Percentiles rank a stretch among this genome's conserved stretches.
Evolutionary conservation across 2,329 filamentous ascomycete genomes (phyloP).

Genomic region (Aspergillus piperis): DNA sequence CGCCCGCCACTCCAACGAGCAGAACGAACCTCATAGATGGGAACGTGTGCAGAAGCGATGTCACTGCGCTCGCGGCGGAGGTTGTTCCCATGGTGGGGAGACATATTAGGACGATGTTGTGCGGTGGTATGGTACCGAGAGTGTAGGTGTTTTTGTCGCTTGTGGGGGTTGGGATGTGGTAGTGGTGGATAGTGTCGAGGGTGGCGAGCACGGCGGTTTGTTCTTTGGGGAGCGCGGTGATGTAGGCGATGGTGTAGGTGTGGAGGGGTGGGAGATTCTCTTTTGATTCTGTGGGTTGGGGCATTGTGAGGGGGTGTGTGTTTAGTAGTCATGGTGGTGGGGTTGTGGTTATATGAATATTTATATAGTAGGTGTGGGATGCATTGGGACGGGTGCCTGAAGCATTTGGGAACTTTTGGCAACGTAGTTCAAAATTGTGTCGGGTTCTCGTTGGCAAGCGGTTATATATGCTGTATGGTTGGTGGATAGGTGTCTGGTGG

Average conservation of each 20-base stretch:
- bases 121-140: slow-evolving; percentile 17
- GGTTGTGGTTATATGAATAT: too few relatives aligned
- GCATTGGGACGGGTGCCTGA: too few relatives aligned
- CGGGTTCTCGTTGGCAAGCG: too few relatives aligned
- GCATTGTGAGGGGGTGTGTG: too few relatives aligned
- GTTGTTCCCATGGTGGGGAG: slow-evolving; percentile 19
- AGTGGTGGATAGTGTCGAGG: slow-evolving; percentile 24
- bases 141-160: slow-evolving; percentile 23
- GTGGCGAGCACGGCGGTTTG: slow-evolving; percentile 11
- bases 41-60: slow-evolving; percentile 22
- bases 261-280: too few relatives aligned
- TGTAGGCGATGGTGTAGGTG: neutral
- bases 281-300: too few relatives aligned
- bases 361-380: too few relatives aligned
- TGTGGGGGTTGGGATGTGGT: slow-evolving; percentile 5
- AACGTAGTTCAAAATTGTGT: too few relatives aligned
- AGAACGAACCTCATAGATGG: slow-evolving; percentile 24
- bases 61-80: slow-evolving; percentile 24
- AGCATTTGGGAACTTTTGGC: too few relatives aligned
- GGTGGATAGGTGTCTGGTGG: too few relatives aligned
- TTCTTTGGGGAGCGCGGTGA: neutral
- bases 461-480: too few relatives aligned
- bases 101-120: slow-evolving; percentile 28
- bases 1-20: slow-evolving; percentile 31
- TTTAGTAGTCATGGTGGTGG: too few relatives aligned